Percentiles rank a stretch among this genome's conserved stretches.
These are phyloP conservation scores for Daldinia caldariorum DNA, from an alignment of 495 filamentous ascomycete genomes.

Conservation along the genomic window DNA sequence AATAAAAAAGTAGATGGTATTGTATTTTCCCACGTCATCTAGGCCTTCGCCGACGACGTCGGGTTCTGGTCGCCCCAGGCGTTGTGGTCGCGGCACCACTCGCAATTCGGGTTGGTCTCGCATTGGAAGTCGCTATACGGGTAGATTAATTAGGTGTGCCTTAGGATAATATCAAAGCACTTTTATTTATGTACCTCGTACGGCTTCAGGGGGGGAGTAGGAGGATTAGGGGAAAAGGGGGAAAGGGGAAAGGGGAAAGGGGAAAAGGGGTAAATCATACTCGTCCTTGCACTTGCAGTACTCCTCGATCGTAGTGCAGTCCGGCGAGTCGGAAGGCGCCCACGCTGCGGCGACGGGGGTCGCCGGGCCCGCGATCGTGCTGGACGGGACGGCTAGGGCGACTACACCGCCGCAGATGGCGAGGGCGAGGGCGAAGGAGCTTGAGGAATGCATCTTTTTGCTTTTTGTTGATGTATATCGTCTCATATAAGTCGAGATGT, in stretches of 20 bases:
- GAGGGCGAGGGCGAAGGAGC: constrained; percentile 35
- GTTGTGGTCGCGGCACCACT: constrained; percentile 44
- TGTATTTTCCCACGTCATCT: neutral
- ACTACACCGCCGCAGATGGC: constrained; percentile 32
- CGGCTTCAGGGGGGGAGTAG: too few species aligned
- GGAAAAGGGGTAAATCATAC: constrained; percentile 25
- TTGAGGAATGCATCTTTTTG: constrained; percentile 32
- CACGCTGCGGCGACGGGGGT: neutral
- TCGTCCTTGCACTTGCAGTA: constrained; percentile 44
- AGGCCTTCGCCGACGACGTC: neutral
- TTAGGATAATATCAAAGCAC: too few species aligned
- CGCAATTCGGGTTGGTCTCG: constrained; percentile 40
- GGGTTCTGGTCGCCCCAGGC: constrained; percentile 16
- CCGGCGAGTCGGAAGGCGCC: constrained; percentile 22
- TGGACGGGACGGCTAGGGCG: constrained; percentile 14
- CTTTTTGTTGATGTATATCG: neutral
- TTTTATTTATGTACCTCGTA: too few species aligned
- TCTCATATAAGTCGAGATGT: neutral
- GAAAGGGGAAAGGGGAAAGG: too few species aligned
- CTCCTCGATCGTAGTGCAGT: constrained; percentile 39
- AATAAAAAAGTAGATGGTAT: neutral
- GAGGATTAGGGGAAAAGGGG: neutral
- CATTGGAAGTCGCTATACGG: constrained; percentile 40
- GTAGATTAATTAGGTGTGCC: neutral
- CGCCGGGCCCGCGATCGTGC: neutral